Evolutionary conservation across 1,139 yeast species (phyloP).

Genomic region (Wickerhamomyces sp.): DNA sequence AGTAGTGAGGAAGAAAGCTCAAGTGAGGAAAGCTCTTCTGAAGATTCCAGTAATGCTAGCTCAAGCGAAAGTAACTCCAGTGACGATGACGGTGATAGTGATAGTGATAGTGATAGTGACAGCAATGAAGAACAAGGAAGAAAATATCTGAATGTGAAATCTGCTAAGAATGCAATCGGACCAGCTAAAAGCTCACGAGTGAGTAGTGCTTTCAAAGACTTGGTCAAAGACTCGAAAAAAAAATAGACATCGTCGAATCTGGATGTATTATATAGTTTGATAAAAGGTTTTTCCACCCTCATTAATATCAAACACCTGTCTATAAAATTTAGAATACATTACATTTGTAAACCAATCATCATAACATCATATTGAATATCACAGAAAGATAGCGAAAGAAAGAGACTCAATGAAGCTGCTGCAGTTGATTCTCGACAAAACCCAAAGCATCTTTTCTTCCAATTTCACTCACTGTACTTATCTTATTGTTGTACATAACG

Average conservation of each 20-base stretch:
- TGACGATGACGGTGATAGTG: slow-evolving; percentile 9
- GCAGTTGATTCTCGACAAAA: slow-evolving; percentile 66
- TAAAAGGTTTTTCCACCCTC: too few species aligned
- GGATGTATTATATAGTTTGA: not conserved
- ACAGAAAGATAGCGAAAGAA: not conserved
- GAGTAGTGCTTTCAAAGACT: slow-evolving; percentile 48
- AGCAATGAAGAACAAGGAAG: slow-evolving; percentile 23
- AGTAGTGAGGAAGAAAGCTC: slow-evolving; percentile 4
- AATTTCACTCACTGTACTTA: slow-evolving; percentile 73
- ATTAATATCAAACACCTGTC: too few species aligned
- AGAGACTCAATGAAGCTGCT: slow-evolving; percentile 1
- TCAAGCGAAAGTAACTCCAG: slow-evolving; percentile 24
- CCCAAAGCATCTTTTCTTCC: slow-evolving; percentile 68
- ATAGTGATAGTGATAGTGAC: slow-evolving; percentile 12
- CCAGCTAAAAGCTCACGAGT: slow-evolving; percentile 29
- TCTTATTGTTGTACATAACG: slow-evolving; percentile 78
- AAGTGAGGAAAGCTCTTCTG: slow-evolving; percentile 11
- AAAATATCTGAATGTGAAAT: slow-evolving; percentile 36
- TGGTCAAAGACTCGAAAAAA: slow-evolving; percentile 40
- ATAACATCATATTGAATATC: too few species aligned
- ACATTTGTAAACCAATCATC: too few species aligned
- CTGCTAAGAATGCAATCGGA: slow-evolving; percentile 35
- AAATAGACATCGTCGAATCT: not conserved
- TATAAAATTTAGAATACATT: too few species aligned
- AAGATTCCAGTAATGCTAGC: slow-evolving; percentile 19